Percentiles rank a stretch among this genome's conserved stretches.
Evolutionary conservation across 139 green algal genomes (phyloP).

Genomic region (Chlamydomonas sp.): DNA sequence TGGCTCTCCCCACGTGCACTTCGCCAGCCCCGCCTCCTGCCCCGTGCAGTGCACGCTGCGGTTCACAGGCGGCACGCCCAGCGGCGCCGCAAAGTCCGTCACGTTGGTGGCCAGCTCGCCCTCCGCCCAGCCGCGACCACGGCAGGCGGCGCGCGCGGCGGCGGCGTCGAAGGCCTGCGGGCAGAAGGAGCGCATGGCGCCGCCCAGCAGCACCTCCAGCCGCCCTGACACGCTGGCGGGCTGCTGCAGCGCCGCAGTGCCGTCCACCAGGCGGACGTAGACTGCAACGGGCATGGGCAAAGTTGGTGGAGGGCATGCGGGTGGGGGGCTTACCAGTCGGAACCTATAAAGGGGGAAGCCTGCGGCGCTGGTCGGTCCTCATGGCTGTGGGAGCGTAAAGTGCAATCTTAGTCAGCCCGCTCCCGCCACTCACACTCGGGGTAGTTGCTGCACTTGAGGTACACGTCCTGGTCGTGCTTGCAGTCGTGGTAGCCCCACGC

Average conservation of each 20-base stretch:
- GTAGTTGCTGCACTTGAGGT: slow-evolving; percentile 2
- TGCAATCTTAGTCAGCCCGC: too few relatives aligned
- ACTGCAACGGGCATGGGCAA: background rate
- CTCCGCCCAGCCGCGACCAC: background rate
- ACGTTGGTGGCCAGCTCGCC: background rate
- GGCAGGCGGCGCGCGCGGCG: background rate
- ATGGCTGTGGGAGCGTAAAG: too few relatives aligned
- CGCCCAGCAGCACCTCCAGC: background rate
- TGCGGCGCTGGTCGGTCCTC: too few relatives aligned
- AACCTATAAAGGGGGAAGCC: too few relatives aligned
- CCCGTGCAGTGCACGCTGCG: too few relatives aligned
- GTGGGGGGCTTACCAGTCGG: too few relatives aligned
- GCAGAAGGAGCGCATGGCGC: slow-evolving; percentile 4
- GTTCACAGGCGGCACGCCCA: background rate
- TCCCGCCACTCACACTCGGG: background rate
- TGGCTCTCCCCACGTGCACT: too few relatives aligned
- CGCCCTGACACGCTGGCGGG: background rate
- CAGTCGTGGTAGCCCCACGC: slow-evolving; percentile 17
- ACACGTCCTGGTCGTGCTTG: background rate
- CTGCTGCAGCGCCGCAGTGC: background rate
- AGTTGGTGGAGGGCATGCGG: too few relatives aligned
- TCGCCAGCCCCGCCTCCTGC: too few relatives aligned
- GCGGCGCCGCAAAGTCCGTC: background rate
- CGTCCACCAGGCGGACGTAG: background rate
- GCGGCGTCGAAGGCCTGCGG: background rate